These are phyloP conservation scores for Fusarium aywerte DNA, from an alignment of 2,329 filamentous ascomycete species.

Conservation along the genomic window DNA sequence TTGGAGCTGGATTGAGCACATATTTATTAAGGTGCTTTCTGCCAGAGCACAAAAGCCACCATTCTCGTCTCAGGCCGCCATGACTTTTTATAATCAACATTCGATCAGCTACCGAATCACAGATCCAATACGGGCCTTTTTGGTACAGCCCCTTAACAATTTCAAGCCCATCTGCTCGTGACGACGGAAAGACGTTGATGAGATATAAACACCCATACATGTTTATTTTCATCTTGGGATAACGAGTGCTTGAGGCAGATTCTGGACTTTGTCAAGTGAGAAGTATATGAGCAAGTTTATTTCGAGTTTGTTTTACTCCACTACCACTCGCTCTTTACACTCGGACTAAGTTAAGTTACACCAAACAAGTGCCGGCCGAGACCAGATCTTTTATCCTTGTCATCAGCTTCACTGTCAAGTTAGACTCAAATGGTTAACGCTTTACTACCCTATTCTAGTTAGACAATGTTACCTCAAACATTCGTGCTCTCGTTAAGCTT, in stretches of 20 bases:
- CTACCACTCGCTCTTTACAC: slow-evolving; percentile 8
- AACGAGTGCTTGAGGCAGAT: neutral
- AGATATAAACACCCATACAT: neutral
- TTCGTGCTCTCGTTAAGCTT: neutral
- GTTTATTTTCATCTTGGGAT: neutral
- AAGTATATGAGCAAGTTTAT: slow-evolving; percentile 42
- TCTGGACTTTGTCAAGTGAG: slow-evolving; percentile 12
- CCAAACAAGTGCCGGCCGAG: slow-evolving; percentile 12
- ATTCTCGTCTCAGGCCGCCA: slow-evolving; percentile 39
- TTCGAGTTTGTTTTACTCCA: slow-evolving; percentile 20
- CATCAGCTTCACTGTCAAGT: neutral
- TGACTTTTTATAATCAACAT: slow-evolving; percentile 33
- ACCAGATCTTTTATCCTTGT: slow-evolving; percentile 12
- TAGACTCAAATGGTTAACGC: neutral
- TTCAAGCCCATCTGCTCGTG: slow-evolving; percentile 17
- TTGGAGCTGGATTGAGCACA: slow-evolving; percentile 46
- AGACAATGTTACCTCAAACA: slow-evolving; percentile 4
- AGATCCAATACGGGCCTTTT: slow-evolving; percentile 21
- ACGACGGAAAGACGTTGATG: slow-evolving; percentile 27
- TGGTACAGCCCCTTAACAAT: slow-evolving; percentile 15
- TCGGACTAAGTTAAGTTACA: too few relatives aligned
- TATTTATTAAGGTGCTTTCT: slow-evolving; percentile 36
- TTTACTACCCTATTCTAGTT: slow-evolving; percentile 8
- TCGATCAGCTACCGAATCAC: slow-evolving; percentile 32
- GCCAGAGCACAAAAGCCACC: slow-evolving; percentile 24